Conservation (phyloP, 768 basidiomycete genomes). For the Mrakia blollopis region DNA sequence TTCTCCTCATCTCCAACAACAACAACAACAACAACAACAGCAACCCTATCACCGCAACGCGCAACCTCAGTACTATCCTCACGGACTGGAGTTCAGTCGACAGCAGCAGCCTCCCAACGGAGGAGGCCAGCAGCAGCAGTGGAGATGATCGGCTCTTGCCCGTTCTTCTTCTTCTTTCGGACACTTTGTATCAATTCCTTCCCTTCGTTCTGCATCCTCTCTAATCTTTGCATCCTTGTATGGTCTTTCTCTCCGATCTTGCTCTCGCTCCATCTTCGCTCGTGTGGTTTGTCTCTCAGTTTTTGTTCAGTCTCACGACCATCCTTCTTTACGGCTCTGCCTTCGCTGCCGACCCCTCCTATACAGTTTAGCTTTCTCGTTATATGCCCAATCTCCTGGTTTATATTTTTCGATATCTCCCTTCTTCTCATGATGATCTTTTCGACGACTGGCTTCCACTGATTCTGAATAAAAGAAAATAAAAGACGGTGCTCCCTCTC, state of each 20-base stretch:
- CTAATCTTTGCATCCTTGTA: neutral
- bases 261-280: neutral
- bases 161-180: neutral
- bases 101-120: constrained; percentile 17
- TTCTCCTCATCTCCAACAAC: no score
- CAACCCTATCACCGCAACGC: constrained; percentile 14
- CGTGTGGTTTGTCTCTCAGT: neutral
- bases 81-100: constrained; percentile 19
- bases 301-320: neutral
- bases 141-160: neutral
- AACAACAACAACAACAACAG: no score
- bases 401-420: neutral
- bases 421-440: neutral
- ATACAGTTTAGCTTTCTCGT: no score
- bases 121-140: constrained; percentile 3
- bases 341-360: neutral
- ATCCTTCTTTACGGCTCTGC: neutral
- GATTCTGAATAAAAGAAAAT: no score
- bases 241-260: neutral
- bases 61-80: constrained; percentile 20
- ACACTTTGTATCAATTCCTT: neutral
- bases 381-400: neutral
- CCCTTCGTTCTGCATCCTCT: neutral
- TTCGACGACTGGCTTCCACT: no score
- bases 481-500: no score